These are phyloP conservation scores for Umbelopsis sp. DNA, from an alignment of 192 early-diverging fungal species.

Conservation along the genomic window DNA sequence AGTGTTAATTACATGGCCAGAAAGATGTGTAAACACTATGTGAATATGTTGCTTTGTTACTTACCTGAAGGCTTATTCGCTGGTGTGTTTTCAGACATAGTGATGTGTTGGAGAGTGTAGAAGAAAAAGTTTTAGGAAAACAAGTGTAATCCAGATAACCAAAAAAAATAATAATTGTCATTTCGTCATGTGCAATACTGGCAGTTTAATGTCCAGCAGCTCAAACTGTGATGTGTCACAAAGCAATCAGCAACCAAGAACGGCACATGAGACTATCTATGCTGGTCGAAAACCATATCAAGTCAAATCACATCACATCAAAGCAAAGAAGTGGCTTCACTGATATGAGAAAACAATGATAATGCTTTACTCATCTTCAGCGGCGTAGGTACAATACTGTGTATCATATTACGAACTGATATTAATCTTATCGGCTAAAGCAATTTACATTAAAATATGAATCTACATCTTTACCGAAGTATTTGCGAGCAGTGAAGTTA, in stretches of 20 bases:
- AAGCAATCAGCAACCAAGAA: not conserved
- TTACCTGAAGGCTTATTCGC: not conserved
- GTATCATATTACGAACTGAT: too few species aligned
- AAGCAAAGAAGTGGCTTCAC: too few species aligned
- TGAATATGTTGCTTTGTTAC: not conserved
- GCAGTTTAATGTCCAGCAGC: not conserved
- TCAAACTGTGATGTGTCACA: slow-evolving; percentile 22
- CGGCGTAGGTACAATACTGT: too few species aligned
- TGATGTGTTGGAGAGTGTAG: not conserved
- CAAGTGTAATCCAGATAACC: too few species aligned
- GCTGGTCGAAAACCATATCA: not conserved
- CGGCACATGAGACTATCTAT: not conserved
- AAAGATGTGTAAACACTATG: not conserved
- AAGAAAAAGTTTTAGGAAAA: not conserved
- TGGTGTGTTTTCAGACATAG: not conserved
- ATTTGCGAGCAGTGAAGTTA: too few species aligned
- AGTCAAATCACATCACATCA: not conserved
- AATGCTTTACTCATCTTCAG: too few species aligned
- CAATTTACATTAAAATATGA: too few species aligned
- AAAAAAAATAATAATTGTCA: not conserved
- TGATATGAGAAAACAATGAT: too few species aligned
- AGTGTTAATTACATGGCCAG: not conserved
- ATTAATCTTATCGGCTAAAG: too few species aligned
- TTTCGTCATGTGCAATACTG: slow-evolving; percentile 13
- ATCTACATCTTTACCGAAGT: too few species aligned